Percentiles rank a stretch among this genome's conserved stretches.
Conservation (phyloP, 768 basidiomycete species). For the Pleurotus giganteus region DNA sequence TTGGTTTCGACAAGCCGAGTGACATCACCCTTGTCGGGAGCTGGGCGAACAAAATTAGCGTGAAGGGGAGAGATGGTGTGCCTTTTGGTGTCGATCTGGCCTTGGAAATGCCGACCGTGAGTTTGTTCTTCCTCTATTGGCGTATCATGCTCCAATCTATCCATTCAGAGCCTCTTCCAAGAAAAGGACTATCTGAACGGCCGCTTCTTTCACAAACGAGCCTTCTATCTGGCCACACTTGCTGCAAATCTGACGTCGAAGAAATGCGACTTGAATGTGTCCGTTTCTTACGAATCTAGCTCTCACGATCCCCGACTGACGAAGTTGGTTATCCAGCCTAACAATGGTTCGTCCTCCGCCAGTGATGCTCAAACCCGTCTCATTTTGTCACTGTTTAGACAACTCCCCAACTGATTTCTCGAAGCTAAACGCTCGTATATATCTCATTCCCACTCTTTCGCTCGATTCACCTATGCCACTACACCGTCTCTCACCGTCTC, state of each 20-base stretch:
- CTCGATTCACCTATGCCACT: constrained; percentile 61
- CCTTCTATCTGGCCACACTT: constrained; percentile 83
- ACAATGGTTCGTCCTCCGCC: constrained; percentile 39
- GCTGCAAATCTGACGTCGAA: constrained; percentile 55
- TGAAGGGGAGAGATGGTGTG: constrained; percentile 65
- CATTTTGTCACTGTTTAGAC: constrained; percentile 38
- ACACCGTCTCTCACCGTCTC: constrained; percentile 68
- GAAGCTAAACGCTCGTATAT: constrained; percentile 68
- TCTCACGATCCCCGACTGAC: constrained; percentile 64
- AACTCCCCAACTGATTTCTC: constrained; percentile 54
- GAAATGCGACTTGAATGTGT: constrained; percentile 47
- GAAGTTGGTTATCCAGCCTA: constrained; percentile 58
- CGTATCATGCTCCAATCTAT: constrained; percentile 10
- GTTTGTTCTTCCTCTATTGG: constrained; percentile 21
- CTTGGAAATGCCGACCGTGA: constrained; percentile 83
- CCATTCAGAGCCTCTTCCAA: constrained; percentile 74
- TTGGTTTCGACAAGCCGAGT: constrained; percentile 73
- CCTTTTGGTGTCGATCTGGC: constrained; percentile 77
- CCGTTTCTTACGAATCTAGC: constrained; percentile 58
- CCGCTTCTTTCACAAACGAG: constrained; percentile 89
- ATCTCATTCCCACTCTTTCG: constrained; percentile 69
- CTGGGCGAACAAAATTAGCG: constrained; percentile 77
- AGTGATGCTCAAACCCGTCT: constrained; percentile 13
- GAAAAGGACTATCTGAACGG: constrained; percentile 92
- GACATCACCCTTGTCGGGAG: constrained; percentile 82